A percentile compares a stretch with the other conserved stretches of the same genome.
These are phyloP conservation scores for Ceratobasidium sp. DNA, from an alignment of 1,284 basidiomycete species.

Conservation along the genomic window DNA sequence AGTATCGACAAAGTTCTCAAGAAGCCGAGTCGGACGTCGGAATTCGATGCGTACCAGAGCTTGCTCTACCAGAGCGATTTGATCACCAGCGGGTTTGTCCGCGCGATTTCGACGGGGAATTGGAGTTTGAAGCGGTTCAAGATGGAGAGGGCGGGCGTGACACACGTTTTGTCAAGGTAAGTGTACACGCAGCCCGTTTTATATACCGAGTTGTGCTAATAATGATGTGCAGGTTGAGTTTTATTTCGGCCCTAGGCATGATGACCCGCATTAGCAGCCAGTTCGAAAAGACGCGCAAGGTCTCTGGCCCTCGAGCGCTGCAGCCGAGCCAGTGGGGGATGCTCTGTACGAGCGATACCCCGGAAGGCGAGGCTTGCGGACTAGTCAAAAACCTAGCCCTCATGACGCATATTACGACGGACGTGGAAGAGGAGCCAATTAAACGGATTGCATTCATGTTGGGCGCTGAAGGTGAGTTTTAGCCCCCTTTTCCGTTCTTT, in stretches of 20 bases:
- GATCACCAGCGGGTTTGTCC: conserved; percentile 95
- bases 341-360: conserved; percentile 98
- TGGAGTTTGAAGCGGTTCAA: conserved; percentile 99
- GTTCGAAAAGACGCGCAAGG: conserved; percentile 99
- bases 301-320: conserved; percentile 95
- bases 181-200: background rate
- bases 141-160: conserved; percentile 99
- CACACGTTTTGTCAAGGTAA: conserved; percentile 82
- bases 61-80: conserved; percentile 95
- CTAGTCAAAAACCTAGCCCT: conserved; percentile 98
- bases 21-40: conserved; percentile 93
- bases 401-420: conserved; percentile 99
- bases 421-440: conserved; percentile 96
- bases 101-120: conserved; percentile 98
- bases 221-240: conserved; percentile 75
- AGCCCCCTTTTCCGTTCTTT: background rate
- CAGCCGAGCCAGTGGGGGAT: conserved; percentile 99
- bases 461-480: conserved; percentile 85
- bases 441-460: conserved; percentile 91
- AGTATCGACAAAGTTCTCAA: conserved; percentile 98
- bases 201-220: background rate
- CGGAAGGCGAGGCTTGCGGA: conserved; percentile 99
- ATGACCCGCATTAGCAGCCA: conserved; percentile 99
- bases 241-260: conserved; percentile 99
- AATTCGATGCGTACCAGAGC: conserved; percentile 96